phyloP scores from a whole-genome alignment of 768 basidiomycete genomes.

The Pulveroboletus sp. region DNA sequence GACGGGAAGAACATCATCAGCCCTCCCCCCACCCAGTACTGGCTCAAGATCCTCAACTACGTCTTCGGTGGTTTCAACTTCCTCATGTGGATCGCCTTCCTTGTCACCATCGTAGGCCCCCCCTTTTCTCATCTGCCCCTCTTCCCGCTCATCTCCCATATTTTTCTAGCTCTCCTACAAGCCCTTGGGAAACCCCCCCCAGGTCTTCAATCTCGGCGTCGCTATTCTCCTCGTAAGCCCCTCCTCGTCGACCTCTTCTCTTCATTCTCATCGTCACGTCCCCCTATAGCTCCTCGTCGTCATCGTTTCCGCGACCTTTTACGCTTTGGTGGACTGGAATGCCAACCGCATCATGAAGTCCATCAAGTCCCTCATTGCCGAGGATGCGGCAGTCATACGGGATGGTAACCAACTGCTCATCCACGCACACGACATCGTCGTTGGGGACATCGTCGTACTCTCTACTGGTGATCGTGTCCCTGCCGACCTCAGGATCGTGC shows the following conservation, averaged over 20 bases:
- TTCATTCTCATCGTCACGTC: constrained; percentile 2
- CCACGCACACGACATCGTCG: constrained; percentile 51
- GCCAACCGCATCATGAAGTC: constrained; percentile 49
- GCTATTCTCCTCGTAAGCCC: constrained; percentile 44
- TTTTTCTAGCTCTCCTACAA: constrained; percentile 45
- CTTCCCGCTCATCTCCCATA: constrained; percentile 8
- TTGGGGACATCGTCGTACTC: constrained; percentile 52
- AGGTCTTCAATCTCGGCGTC: constrained; percentile 45
- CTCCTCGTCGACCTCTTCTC: constrained; percentile 3
- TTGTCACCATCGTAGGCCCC: constrained; percentile 39
- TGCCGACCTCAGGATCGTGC: constrained; percentile 53
- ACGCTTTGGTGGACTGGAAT: constrained; percentile 48
- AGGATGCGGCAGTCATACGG: constrained; percentile 52
- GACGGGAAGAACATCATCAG: constrained; percentile 47
- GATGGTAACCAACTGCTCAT: constrained; percentile 45
- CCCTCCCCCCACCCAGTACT: constrained; percentile 43
- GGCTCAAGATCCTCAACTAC: constrained; percentile 48
- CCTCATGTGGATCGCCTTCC: constrained; percentile 51
- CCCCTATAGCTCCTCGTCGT: constrained; percentile 38
- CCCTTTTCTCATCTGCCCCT: not conserved
- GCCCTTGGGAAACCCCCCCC: constrained; percentile 43
- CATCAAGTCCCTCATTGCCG: constrained; percentile 55
- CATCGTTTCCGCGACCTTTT: constrained; percentile 40
- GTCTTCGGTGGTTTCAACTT: constrained; percentile 56
- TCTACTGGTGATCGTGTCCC: constrained; percentile 54